Conservation (phyloP, 2,329 filamentous ascomycete genomes). For the Akanthomyces muscarius region DNA sequence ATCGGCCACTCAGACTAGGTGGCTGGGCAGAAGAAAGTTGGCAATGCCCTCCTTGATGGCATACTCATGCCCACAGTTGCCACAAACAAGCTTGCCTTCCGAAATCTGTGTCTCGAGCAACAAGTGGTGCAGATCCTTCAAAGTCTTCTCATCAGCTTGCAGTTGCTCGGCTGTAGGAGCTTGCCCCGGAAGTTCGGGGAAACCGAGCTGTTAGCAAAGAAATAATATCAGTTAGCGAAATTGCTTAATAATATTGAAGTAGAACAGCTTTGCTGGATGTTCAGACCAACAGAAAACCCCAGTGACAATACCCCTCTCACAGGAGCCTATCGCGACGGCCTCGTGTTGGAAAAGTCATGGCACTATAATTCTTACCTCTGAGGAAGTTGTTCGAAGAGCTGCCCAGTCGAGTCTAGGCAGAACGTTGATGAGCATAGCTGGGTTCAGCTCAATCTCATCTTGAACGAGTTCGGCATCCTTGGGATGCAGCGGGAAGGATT, state of each 20-base stretch:
- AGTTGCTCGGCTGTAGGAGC: slow-evolving; percentile 61
- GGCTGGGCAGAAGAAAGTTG: slow-evolving; percentile 90
- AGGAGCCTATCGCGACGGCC: neutral
- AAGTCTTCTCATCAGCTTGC: slow-evolving; percentile 61
- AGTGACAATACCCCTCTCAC: neutral
- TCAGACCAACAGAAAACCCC: neutral
- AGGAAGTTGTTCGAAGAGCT: slow-evolving; percentile 68
- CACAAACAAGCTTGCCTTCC: slow-evolving; percentile 86
- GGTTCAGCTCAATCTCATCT: slow-evolving; percentile 78
- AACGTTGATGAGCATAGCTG: slow-evolving; percentile 76
- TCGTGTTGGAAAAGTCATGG: neutral
- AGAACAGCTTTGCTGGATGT: neutral
- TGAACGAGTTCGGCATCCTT: slow-evolving; percentile 87
- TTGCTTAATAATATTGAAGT: neutral
- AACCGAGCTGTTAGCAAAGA: slow-evolving; percentile 59
- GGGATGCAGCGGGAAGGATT: slow-evolving; percentile 87
- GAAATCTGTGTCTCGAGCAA: slow-evolving; percentile 86
- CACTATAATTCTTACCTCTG: slow-evolving; percentile 58
- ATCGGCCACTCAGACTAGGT: slow-evolving; percentile 60
- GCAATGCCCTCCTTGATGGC: slow-evolving; percentile 92
- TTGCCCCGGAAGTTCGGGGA: slow-evolving; percentile 65
- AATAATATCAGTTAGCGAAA: neutral
- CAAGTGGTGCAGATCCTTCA: slow-evolving; percentile 74
- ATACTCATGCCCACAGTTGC: slow-evolving; percentile 90
- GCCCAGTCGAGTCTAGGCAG: slow-evolving; percentile 86